Evolutionary conservation across 1,284 basidiomycete genomes (phyloP), one percentile per base, ranked within the genome.

Genomic region (Ustilago cynodontis): DNA sequence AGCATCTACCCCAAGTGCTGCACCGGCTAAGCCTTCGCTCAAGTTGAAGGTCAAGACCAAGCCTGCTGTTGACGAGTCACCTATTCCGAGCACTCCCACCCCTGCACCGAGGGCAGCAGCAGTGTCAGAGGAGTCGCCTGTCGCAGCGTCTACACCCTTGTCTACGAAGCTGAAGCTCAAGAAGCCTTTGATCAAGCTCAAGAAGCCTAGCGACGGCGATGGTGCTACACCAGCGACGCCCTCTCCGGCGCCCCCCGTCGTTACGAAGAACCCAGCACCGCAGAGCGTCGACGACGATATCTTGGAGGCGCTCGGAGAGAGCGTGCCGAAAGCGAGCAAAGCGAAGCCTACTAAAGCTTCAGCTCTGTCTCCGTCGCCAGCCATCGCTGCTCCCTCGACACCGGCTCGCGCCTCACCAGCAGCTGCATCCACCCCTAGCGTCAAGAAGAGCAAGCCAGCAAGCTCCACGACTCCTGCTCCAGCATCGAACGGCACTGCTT

Each of bases 121-220:
- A 28, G 43, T 43, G 13, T 29, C 31, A 0, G 63, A 65, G 39
- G 29, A 61, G 9, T 52, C 70, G 14, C 58, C 65, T 2, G 37
- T 51, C 5, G 43, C 57, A 22, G 18, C 64, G 24, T 50, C 60
- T 10, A 65, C 67, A 16, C 60, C 60, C 20, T 65, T 60, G 3
- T 43, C 56, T 6, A 49, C 60, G 28, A 45, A 60, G 18, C 45
- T 70, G 13, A 74, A 73, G 47, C 52, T 73, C 29, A 80, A 77
- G 65, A 79, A 78, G 66, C 73, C 72, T 45, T 60, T 73, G 31
- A 70, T 80, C 59, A 78, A 78, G 76, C 66, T 79, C 54, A 79
- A 66, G 52, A 71, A 60, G 53, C 22, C 45, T 41, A 61, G 52
- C 43, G 65, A 64, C 9, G 14, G 54, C 49, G 72, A 76, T 18